Base-by-base conservation (phyloP, 2,329 filamentous ascomycete genomes). In the Aulographum hederae region DNA sequence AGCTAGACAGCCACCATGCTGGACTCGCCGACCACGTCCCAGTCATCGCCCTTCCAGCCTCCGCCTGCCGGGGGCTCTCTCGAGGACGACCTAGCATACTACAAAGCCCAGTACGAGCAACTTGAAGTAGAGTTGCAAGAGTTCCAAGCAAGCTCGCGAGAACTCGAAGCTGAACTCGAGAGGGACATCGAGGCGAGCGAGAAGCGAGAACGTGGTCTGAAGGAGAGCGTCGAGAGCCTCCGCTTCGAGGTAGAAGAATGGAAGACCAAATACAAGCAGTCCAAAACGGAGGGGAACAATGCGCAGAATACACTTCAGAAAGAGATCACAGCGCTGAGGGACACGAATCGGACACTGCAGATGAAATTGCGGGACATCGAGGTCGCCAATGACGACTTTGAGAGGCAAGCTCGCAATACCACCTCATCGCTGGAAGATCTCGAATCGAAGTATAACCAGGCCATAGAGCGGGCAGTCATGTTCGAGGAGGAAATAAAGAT, bases 241-340 rank as follows among this genome's bases (percentile, higher is more conserved):
- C 72, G 68, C 31, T 98, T 82, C 48, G 85, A 95, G 53, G 85
- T 89, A 1, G 84, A 95, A 36, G 89, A 98, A 57, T 98, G 89
- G 89, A 95, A 95, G 84, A 73, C 78, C 42, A 98, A 95, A 65
- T 91, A 91, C 65, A 93, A 84, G 53, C 84, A 95, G 52, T 78
- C 85, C 39, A 95, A 95, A 53, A 60, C 69, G 26, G 89, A 98
- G 57, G 78, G 81, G 26, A 86, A 78, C 51, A 60, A 71, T 32
- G 84, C 80, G 34, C 89, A 95, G 49, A 85, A 77, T 47, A 63
- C 65, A 3, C 67, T 98, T 32, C 85, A 98, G 56, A 95, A 94
- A 56, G 89, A 98, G 54, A 85, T 98, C 45, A 98, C 89, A 5
- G 77, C 69, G 6, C 65, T 98, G 44, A 78, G 89, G 47, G 85